Base-by-base conservation (phyloP, 1,284 basidiomycete genomes). In the Xerocomus amazonicus region DNA sequence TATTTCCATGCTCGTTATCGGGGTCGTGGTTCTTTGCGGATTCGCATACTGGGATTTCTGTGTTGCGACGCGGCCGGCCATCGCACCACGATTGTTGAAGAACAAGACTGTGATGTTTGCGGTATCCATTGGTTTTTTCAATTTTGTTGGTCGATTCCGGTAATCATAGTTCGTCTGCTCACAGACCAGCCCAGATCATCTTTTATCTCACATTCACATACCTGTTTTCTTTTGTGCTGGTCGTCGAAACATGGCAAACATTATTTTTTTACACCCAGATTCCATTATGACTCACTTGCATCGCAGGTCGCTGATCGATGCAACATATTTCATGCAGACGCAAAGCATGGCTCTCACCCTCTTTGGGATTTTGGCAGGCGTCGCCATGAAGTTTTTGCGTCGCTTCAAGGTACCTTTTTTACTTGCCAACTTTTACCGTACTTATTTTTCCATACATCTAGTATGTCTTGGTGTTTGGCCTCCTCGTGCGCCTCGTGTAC, bases 121-220 rank as follows among this genome's bases (percentile, higher is more conserved):
- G 0, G 73, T 79, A 23, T 62, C 81, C 40, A 83, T 90, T 53
- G 84, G 84, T 6, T 83, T 83, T 61, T 79, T 84, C 51, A 85
- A 88, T 65, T 88, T 87, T 59, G 79, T 81, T 55, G 16, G 77
- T 46, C 12, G 9, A 70, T 47, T 39, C 27, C 19, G 8, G 9
- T 43, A 37, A 17, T 45, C 49, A 17, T 42, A 16, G 13, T 44
- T 37, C 26, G 23, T 29, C 10, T 9, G 9, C 54, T 48, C 6
- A 40, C 34, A 16, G 16, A 13, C n/a, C 14, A 47, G 80, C 48
- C 14, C 50, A 82, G 80, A 59, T 81, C 45, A 84, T 83, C 0
- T 87, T 78, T 68, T 83, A 79, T 63, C 70, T 84, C 43, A 79
- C 80, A 0, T 79, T 64, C 57, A 76, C 77, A 1, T 84, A 84